Conservation (phyloP, 257 asterid species). For the Nicotiana knightiana region DNA sequence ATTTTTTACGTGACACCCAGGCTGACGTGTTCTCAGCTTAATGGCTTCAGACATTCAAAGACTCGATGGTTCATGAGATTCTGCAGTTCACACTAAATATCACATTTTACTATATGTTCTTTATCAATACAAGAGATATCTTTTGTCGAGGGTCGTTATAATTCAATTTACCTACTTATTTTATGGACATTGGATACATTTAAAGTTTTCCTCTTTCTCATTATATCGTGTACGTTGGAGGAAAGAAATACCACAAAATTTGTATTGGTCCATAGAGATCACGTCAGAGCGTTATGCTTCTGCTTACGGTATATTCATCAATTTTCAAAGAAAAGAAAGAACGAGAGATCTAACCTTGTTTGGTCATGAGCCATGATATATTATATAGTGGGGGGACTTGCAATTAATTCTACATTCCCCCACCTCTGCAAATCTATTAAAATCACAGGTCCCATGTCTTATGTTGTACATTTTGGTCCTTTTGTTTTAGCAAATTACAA, state of each 20-base stretch:
- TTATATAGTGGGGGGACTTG: not conserved
- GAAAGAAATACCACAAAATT: not conserved
- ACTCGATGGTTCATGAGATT: no score
- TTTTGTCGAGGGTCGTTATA: no score
- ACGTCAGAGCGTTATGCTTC: not conserved
- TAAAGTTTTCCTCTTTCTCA: not conserved
- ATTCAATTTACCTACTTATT: not conserved
- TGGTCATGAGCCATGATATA: not conserved
- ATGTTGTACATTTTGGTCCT: not conserved
- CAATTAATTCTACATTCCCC: conserved; percentile 2
- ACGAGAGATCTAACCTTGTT: not conserved
- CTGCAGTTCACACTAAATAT: no score
- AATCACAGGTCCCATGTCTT: not conserved
- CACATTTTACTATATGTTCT: no score
- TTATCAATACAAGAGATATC: no score
- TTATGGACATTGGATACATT: not conserved
- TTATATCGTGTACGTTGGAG: not conserved
- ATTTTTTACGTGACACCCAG: no score
- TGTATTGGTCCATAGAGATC: not conserved
- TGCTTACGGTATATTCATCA: not conserved
- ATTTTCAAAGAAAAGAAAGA: not conserved
- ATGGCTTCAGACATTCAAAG: no score
- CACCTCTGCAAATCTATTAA: conserved; percentile 2
- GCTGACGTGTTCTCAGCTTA: no score
- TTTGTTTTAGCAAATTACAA: no score